Base-by-base conservation (phyloP, 1,139 yeast species). In the Nakaseomyces uthaithaninus region DNA sequence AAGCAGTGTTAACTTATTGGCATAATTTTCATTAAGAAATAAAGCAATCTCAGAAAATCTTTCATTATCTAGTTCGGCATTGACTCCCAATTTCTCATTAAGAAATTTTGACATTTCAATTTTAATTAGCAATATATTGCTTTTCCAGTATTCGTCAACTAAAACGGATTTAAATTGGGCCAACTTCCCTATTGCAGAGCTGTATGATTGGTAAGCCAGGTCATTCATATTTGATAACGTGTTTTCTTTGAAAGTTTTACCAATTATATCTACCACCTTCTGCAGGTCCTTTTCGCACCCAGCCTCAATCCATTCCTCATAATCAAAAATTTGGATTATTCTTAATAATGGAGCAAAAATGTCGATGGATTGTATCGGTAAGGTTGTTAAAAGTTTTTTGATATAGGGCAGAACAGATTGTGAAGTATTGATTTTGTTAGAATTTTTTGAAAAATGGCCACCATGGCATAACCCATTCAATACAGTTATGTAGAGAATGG, bases 381-480 rank as follows among this genome's bases (percentile, higher is more conserved):
- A 34, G 15, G 49, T 50, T 10, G 42, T 43, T 17, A 58, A 40
- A 14, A 58, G 44, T 12, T 47, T 42, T 12, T 45, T 45, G n/a
- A 54, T 27, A 17, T 54, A 44, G 4, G 60, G 57, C 6, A 58
- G 19, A 16, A 54, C 43, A 8, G 50, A 37, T 20, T 52, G 48
- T 6, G 50, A 46, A 11, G 50, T 45, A 10, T 39, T 40, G 2
- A 39, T 38, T 39, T 47, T 55, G 6, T 51, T 48, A 35, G 54
- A 54, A 17, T 42, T 44, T 33, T 49, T 53, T 19, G 45, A 40
- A n/a, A 39, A 39, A 12, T 45, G 41, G n/a, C 57, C 59, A 37
- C 63, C 63, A 31, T 49, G 45, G 40, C 60, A 55, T n/a, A 59
- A 43, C 3, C 64, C 64, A 38, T 49, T 45, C 5, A 60, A 45